A percentile compares a stretch with the other conserved stretches of the same genome.
Evolutionary conservation across 2,329 filamentous ascomycete genomes (phyloP).

Genomic region (Aspergillus intermedius): DNA sequence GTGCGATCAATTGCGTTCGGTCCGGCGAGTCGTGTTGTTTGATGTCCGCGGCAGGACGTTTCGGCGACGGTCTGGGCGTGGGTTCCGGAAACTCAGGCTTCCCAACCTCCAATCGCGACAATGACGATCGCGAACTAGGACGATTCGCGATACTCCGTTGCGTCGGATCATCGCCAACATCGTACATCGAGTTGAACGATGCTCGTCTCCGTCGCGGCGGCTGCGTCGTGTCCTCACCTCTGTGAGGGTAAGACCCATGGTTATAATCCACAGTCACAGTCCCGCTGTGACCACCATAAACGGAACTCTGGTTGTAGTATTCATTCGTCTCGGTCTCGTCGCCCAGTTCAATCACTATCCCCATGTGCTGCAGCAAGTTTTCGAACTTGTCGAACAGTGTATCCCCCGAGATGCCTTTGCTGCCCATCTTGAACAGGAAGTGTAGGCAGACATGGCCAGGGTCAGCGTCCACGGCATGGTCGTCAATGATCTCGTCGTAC

Average conservation of each 20-base stretch:
- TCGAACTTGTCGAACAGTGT: constrained; percentile 65
- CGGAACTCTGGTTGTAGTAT: constrained; percentile 16
- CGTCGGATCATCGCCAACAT: constrained; percentile 49
- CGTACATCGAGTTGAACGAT: constrained; percentile 49
- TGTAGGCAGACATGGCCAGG: constrained; percentile 69
- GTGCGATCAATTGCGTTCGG: constrained; percentile 32
- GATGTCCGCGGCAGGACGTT: constrained; percentile 6
- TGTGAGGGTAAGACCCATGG: constrained; percentile 9
- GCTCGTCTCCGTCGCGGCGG: constrained; percentile 40
- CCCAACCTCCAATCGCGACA: constrained; percentile 36
- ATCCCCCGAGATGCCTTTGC: constrained; percentile 47
- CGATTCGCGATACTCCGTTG: constrained; percentile 32
- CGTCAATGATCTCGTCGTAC: constrained; percentile 68
- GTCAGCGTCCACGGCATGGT: constrained; percentile 63
- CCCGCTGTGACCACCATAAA: constrained; percentile 17
- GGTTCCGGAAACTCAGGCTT: constrained; percentile 28
- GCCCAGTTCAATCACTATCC: constrained; percentile 62
- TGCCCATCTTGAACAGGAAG: constrained; percentile 72
- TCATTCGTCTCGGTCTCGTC: constrained; percentile 35
- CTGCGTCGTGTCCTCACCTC: constrained; percentile 22
- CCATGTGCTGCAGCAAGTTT: constrained; percentile 60
- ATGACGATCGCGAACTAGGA: constrained; percentile 38
- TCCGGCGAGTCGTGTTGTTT: constrained; percentile 19
- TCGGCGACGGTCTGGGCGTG: constrained; percentile 15
- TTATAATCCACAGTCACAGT: constrained; percentile 4